Evolutionary conservation across 2,329 filamentous ascomycete species (phyloP).

Genomic region (Colletotrichum sansevieriae): DNA sequence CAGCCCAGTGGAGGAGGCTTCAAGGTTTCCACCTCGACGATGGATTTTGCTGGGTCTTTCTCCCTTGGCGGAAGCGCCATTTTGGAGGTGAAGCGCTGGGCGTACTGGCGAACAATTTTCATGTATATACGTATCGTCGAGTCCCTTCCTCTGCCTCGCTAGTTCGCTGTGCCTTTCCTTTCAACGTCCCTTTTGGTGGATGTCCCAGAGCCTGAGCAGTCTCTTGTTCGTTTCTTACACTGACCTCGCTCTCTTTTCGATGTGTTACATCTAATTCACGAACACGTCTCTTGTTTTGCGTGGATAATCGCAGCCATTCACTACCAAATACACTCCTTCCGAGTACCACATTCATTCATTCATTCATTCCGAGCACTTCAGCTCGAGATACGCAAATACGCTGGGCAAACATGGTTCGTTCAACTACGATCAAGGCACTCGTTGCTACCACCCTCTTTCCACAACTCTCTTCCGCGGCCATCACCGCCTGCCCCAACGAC

Average conservation of each 20-base stretch:
- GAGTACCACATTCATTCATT: conserved; percentile 15
- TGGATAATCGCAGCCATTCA: conserved; percentile 18
- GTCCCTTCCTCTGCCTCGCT: not conserved
- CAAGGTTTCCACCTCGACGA: conserved; percentile 19
- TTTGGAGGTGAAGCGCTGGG: conserved; percentile 17
- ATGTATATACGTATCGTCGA: conserved; percentile 27
- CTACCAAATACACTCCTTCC: conserved; percentile 1
- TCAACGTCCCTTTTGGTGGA: conserved; percentile 4
- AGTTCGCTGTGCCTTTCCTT: not conserved
- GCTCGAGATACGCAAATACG: not conserved
- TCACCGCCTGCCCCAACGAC: conserved; percentile 36
- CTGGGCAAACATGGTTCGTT: conserved; percentile 18
- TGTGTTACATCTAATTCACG: conserved; percentile 10
- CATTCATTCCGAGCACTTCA: not conserved
- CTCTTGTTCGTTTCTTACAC: conserved; percentile 15
- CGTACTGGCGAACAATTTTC: not conserved
- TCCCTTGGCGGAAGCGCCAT: conserved; percentile 20
- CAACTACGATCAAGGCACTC: conserved; percentile 27
- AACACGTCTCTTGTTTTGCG: conserved; percentile 23
- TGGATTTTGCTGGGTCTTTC: conserved; percentile 20
- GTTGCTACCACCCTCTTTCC: conserved; percentile 35
- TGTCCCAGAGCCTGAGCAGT: conserved; percentile 16
- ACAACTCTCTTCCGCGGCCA: conserved; percentile 32
- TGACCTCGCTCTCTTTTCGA: not conserved
- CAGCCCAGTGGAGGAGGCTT: conserved; percentile 18